A percentile compares a stretch with the other conserved stretches of the same genome.
These are phyloP conservation scores for Pleurotus eryngii DNA, from an alignment of 768 basidiomycete genomes.

Conservation along the genomic window DNA sequence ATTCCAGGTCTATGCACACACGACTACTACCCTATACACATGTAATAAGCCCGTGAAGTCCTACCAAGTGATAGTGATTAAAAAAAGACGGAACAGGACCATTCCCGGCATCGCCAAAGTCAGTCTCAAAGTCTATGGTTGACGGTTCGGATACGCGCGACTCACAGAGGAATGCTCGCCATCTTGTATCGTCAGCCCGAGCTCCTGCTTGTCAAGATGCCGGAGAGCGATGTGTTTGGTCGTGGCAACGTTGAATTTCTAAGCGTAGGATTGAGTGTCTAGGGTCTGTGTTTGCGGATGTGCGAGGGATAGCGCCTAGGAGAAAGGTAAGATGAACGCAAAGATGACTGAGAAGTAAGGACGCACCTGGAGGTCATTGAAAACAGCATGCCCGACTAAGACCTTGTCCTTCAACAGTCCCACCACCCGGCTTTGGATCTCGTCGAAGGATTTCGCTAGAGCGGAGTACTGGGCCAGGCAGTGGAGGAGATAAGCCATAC, in stretches of 20 bases:
- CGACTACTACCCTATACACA: no score
- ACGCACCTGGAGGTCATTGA: slow-evolving; percentile 83
- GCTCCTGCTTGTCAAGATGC: slow-evolving; percentile 75
- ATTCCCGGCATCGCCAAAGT: background rate
- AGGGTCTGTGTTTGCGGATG: slow-evolving; percentile 62
- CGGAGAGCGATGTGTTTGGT: slow-evolving; percentile 73
- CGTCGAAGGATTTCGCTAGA: slow-evolving; percentile 71
- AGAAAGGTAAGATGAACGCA: background rate
- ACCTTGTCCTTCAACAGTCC: slow-evolving; percentile 74
- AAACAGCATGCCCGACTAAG: slow-evolving; percentile 86
- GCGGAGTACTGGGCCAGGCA: background rate
- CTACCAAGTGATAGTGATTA: no score
- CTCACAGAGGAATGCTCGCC: slow-evolving; percentile 91
- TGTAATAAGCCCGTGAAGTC: no score
- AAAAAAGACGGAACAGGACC: no score
- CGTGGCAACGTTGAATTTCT: slow-evolving; percentile 59
- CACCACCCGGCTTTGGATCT: slow-evolving; percentile 76
- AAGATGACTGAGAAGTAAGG: background rate
- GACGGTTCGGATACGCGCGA: slow-evolving; percentile 5
- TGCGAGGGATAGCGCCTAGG: slow-evolving; percentile 63
- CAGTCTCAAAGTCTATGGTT: no score
- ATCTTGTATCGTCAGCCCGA: slow-evolving; percentile 78
- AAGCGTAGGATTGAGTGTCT: slow-evolving; percentile 66
- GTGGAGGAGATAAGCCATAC: slow-evolving; percentile 28
- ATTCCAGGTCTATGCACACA: no score